Conservation (phyloP, 768 basidiomycete genomes). For the Leccinum boreale region DNA sequence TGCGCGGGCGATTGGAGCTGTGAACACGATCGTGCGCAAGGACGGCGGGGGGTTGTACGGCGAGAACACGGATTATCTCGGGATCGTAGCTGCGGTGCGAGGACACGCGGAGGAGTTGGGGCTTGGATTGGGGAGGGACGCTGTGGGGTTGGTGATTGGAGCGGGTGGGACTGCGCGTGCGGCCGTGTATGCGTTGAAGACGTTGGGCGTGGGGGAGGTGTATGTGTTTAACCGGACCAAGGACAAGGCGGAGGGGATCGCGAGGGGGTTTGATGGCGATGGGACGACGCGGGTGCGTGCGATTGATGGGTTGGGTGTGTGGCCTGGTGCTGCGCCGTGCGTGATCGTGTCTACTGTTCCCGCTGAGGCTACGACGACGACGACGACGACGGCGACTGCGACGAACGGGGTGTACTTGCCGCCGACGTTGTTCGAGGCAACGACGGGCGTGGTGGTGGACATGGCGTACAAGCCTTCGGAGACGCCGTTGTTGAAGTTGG, state of each 20-base stretch:
- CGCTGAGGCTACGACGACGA: constrained; percentile 50
- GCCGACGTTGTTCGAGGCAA: constrained; percentile 49
- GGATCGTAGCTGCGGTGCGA: constrained; percentile 62
- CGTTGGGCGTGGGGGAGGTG: constrained; percentile 62
- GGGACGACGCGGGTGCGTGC: constrained; percentile 48
- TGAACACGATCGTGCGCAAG: constrained; percentile 78
- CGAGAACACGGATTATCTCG: constrained; percentile 97
- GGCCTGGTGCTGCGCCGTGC: constrained; percentile 54
- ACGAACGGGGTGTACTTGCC: constrained; percentile 48
- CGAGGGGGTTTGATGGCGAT: constrained; percentile 50
- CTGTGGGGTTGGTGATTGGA: constrained; percentile 89
- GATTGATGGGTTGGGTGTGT: constrained; percentile 54
- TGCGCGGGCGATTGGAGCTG: constrained; percentile 85
- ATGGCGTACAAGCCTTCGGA: constrained; percentile 91
- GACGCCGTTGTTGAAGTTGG: constrained; percentile 76
- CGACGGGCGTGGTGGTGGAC: constrained; percentile 81
- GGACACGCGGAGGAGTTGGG: constrained; percentile 54
- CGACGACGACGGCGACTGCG: not conserved
- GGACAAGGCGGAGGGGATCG: constrained; percentile 69
- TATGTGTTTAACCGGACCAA: constrained; percentile 88
- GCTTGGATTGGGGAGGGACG: too few species aligned
- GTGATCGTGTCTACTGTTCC: constrained; percentile 92
- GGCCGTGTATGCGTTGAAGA: constrained; percentile 84
- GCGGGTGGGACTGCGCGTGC: constrained; percentile 95
- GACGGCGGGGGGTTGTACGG: constrained; percentile 59